Conservation (phyloP, 306 rosid genomes). For the Cucumis hystrix region DNA sequence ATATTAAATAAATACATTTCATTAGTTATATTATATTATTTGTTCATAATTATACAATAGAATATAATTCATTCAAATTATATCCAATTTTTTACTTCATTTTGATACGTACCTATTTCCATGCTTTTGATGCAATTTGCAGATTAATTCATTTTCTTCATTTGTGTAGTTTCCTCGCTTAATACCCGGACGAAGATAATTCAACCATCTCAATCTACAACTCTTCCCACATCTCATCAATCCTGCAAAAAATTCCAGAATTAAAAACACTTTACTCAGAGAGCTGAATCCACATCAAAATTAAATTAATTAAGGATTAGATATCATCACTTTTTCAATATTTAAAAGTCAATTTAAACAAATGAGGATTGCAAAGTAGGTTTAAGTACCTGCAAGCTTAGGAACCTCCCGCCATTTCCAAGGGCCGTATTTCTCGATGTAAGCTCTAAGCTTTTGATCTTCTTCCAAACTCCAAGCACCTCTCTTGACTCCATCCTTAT, state of each 20-base stretch:
- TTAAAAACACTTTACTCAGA: too few species aligned
- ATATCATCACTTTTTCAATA: too few species aligned
- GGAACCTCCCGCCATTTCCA: slow-evolving; percentile 70
- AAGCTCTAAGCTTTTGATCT: slow-evolving; percentile 41
- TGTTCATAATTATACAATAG: too few species aligned
- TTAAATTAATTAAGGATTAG: too few species aligned
- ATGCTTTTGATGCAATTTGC: slow-evolving; percentile 24
- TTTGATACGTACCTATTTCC: slow-evolving; percentile 34
- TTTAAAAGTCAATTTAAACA: too few species aligned
- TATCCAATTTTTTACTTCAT: too few species aligned
- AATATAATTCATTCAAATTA: too few species aligned
- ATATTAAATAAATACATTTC: too few species aligned
- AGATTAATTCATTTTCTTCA: slow-evolving; percentile 35
- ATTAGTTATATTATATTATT: too few species aligned
- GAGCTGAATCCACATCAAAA: too few species aligned
- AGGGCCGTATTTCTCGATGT: slow-evolving; percentile 35
- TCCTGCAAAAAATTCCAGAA: slow-evolving; percentile 11
- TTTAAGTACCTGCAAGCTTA: slow-evolving; percentile 33
- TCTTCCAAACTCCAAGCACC: slow-evolving; percentile 75
- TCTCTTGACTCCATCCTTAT: slow-evolving; percentile 50
- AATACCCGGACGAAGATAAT: slow-evolving; percentile 46
- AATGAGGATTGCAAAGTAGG: too few species aligned
- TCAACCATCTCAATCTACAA: slow-evolving; percentile 58
- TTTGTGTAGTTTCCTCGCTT: slow-evolving; percentile 38
- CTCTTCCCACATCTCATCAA: slow-evolving; percentile 61